These are phyloP conservation scores for Mesembryanthemum crystallinum DNA, from an alignment of 148 eudicot genomes.

Conservation along the genomic window DNA sequence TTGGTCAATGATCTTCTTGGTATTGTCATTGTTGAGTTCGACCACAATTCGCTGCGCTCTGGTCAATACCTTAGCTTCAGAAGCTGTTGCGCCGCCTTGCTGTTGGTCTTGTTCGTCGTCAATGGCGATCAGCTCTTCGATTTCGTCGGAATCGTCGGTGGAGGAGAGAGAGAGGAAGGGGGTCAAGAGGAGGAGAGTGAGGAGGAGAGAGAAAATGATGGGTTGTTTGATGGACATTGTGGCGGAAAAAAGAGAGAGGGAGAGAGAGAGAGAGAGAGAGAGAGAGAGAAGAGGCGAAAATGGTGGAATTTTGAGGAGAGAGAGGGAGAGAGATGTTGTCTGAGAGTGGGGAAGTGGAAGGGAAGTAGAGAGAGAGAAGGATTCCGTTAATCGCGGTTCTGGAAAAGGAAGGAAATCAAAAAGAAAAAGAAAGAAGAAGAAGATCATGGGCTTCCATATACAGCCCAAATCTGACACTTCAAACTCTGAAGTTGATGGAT, in stretches of 20 bases:
- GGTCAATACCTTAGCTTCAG: constrained; percentile 57
- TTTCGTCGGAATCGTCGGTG: constrained; percentile 19
- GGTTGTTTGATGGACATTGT: not conserved
- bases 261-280: not conserved
- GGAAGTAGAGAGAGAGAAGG: not conserved
- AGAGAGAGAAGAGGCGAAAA: not conserved
- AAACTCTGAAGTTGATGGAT: no score
- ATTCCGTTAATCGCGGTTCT: constrained; percentile 3
- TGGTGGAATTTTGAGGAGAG: not conserved
- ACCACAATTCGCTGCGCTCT: constrained; percentile 70
- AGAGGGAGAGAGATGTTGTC: not conserved
- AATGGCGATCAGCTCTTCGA: constrained; percentile 69
- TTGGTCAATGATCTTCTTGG: constrained; percentile 42
- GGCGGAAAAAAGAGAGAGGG: constrained; percentile 10
- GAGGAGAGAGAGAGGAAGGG: constrained; percentile 22
- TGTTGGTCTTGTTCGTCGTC: constrained; percentile 51
- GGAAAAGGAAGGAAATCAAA: not conserved
- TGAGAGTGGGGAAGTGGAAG: not conserved
- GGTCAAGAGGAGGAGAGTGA: constrained; percentile 34
- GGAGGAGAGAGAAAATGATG: constrained; percentile 15
- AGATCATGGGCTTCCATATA: no score
- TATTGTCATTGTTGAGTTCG: constrained; percentile 62
- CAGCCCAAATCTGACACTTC: no score
- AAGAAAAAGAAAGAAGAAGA: not conserved
- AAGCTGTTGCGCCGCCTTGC: constrained; percentile 9